phyloP scores from a whole-genome alignment of 306 rosid species.

The Pyrus bretschneideri region DNA sequence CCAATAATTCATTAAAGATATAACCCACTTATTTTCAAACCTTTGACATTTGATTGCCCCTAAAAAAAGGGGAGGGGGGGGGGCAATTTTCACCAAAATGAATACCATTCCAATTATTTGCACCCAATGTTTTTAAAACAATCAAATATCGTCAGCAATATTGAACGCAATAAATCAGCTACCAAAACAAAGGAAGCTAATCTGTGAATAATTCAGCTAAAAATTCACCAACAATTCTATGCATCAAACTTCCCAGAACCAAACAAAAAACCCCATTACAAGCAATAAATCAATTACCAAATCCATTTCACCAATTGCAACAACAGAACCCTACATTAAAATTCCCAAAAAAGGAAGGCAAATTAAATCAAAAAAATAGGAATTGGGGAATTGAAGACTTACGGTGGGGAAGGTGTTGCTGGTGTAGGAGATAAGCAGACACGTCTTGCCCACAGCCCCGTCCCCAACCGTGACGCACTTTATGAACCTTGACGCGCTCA shows the following conservation, averaged over 20 bases:
- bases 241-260: not conserved
- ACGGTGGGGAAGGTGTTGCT: slow-evolving; percentile 99
- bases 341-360: not conserved
- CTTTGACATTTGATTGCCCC: not conserved
- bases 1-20: not conserved
- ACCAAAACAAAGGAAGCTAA: not conserved
- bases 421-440: slow-evolving; percentile 94
- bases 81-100: slow-evolving; percentile 1
- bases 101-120: not conserved
- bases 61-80: not conserved
- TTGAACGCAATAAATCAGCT: too few relatives aligned
- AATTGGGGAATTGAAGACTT: slow-evolving; percentile 7
- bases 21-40: not conserved
- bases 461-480: slow-evolving; percentile 98
- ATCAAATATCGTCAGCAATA: not conserved
- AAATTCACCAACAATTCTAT: not conserved
- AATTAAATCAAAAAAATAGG: too few relatives aligned
- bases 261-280: not conserved
- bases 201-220: not conserved
- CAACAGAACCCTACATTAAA: not conserved
- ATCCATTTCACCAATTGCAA: not conserved
- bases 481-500: slow-evolving; percentile 99
- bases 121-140: not conserved
- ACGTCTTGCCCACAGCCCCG: slow-evolving; percentile 99
- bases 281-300: not conserved